Percentiles rank a stretch among this genome's conserved stretches.
Conservation (phyloP, 805 yeast genomes). For the Hanseniaspora guilliermondii region DNA sequence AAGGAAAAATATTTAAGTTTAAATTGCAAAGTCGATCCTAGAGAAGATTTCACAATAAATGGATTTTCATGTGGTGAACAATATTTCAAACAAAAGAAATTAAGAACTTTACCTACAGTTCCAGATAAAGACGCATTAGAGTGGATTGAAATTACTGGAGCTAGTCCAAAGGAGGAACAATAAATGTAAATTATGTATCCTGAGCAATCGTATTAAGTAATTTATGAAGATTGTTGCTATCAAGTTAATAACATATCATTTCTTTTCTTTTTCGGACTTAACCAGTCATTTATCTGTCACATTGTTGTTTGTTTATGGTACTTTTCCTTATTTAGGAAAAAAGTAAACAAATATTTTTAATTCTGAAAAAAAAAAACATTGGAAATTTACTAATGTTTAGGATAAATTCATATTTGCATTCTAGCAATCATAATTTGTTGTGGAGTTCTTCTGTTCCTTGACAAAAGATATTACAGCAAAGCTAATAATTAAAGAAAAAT, state of each 20-base stretch:
- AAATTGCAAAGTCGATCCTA: conserved; percentile 63
- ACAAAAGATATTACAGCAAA: not conserved
- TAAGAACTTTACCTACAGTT: conserved; percentile 42
- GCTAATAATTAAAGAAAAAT: too few relatives aligned
- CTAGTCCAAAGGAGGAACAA: not conserved
- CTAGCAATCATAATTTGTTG: too few relatives aligned
- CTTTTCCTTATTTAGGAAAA: not conserved
- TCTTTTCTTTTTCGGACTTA: too few relatives aligned
- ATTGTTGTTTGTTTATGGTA: not conserved
- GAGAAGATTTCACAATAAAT: conserved; percentile 59
- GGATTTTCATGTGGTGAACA: conserved; percentile 56
- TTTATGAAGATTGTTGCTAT: too few relatives aligned
- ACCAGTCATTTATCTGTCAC: too few relatives aligned
- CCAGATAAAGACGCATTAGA: conserved; percentile 5
- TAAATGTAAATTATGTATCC: too few relatives aligned
- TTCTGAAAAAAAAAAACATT: not conserved
- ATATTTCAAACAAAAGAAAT: conserved; percentile 40
- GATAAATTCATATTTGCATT: too few relatives aligned
- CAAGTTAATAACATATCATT: too few relatives aligned
- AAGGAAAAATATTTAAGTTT: conserved; percentile 33
- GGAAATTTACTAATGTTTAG: too few relatives aligned
- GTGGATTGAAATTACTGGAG: conserved; percentile 2
- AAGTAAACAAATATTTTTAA: conserved; percentile 2
- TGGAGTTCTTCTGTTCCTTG: not conserved
- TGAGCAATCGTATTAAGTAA: too few relatives aligned